Conservation (phyloP, 768 basidiomycete genomes). For the Suillus tomentosus region DNA sequence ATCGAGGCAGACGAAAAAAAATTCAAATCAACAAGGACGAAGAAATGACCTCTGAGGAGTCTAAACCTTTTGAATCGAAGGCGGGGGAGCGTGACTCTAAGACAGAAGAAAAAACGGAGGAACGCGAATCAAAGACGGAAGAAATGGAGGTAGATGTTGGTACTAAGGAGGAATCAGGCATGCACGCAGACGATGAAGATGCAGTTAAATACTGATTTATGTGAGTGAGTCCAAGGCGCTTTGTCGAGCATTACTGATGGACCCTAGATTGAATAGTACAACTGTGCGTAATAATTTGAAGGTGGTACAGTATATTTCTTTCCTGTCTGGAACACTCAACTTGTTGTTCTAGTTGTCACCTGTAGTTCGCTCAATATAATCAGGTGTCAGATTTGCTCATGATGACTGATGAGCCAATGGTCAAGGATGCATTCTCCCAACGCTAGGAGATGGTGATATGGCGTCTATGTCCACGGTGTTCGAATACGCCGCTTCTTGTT, state of each 20-base stretch:
- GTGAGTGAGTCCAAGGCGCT: not conserved
- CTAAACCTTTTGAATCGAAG: constrained; percentile 15
- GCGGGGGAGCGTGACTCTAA: constrained; percentile 12
- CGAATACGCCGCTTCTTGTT: too few relatives aligned
- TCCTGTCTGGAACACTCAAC: constrained; percentile 2
- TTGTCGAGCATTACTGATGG: not conserved
- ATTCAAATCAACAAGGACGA: constrained; percentile 28
- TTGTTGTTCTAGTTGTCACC: constrained; percentile 10
- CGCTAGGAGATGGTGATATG: not conserved
- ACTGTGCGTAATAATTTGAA: constrained; percentile 6
- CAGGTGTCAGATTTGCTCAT: constrained; percentile 1
- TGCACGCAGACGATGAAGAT: constrained; percentile 76
- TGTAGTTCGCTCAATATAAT: constrained; percentile 9
- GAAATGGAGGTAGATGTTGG: constrained; percentile 24
- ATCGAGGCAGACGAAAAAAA: constrained; percentile 24
- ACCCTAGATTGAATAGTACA: constrained; percentile 8
- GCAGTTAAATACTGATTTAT: constrained; percentile 70
- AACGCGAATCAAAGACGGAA: constrained; percentile 39
- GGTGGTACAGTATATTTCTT: constrained; percentile 7
- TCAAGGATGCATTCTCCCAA: not conserved
- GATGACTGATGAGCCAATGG: not conserved
- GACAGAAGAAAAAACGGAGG: constrained; percentile 35
- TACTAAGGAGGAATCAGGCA: constrained; percentile 39
- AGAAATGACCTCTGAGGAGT: constrained; percentile 35
- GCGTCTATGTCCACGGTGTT: too few relatives aligned